Conservation (phyloP, 306 rosid species). For the Trichosanthes truncata region DNA sequence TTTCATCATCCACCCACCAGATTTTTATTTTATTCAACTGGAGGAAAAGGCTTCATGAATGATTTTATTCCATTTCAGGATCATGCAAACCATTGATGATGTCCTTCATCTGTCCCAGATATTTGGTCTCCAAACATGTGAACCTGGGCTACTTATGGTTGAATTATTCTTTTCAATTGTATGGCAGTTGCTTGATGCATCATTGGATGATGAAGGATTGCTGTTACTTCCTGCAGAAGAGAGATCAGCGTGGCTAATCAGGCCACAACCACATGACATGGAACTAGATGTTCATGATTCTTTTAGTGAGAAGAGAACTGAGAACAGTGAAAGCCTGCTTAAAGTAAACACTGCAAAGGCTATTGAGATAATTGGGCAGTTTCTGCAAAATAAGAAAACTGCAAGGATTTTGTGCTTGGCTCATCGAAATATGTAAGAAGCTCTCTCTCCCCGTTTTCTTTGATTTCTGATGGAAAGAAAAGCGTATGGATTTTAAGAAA, state of each 20-base stretch:
- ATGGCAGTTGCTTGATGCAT: conserved; percentile 81
- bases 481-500: neutral
- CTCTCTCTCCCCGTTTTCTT: conserved; percentile 8
- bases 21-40: neutral
- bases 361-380: conserved; percentile 55
- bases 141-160: conserved; percentile 70
- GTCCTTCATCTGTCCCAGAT: conserved; percentile 71
- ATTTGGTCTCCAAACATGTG: conserved; percentile 45
- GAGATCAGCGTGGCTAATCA: conserved; percentile 49
- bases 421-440: conserved; percentile 60
- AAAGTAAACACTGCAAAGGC: conserved; percentile 60
- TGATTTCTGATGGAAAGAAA: conserved; percentile 4
- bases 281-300: conserved; percentile 44
- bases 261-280: conserved; percentile 43
- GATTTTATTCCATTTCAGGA: conserved; percentile 44
- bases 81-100: conserved; percentile 66
- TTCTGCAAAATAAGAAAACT: conserved; percentile 56
- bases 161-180: conserved; percentile 69
- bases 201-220: conserved; percentile 78
- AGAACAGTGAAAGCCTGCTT: conserved; percentile 33
- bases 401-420: conserved; percentile 64
- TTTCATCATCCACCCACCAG: neutral
- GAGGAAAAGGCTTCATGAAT: neutral
- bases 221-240: conserved; percentile 50
- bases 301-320: conserved; percentile 38